Evolutionary conservation across 116 monocot species (phyloP), one percentile per base, ranked within the genome.

Genomic region (Trichopus zeylanicus): DNA sequence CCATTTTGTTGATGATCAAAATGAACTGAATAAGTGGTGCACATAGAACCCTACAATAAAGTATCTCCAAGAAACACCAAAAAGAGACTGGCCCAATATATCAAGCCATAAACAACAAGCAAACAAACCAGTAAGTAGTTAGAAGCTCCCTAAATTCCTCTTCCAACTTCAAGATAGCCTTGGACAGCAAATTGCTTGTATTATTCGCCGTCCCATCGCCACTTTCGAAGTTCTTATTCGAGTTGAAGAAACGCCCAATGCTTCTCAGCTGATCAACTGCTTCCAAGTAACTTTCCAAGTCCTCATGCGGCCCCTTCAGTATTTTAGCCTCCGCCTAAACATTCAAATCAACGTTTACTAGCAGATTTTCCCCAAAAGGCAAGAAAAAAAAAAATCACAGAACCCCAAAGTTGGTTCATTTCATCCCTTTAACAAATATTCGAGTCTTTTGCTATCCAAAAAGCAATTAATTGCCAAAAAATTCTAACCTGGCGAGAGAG

Each of bases 81-180:
- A n/a, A n/a, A n/a, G n/a, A n/a, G n/a, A n/a, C n/a, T n/a, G n/a
- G n/a, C n/a, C n/a, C n/a, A n/a, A n/a, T n/a, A n/a, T n/a, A n/a
- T n/a, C n/a, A n/a, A n/a, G n/a, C n/a, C n/a, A n/a, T n/a, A 42
- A 42, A 16, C 12, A 42, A 12, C 42, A 7, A 42, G 13, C 18
- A 42, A 42, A 73, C 67, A 59, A 52, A 80, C 93, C 93, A 88
- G 73, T 85, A 74, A 52, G 62, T 60, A 39, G 56, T 54, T 57
- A 93, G 60, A 29, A 89, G 69, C 60, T 71, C 80, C 66, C 37
- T 77, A 56, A 93, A 93, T 58, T 93, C 93, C 35, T 88, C 83
- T 46, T 93, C 93, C 31, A 93, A 59, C 64, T 85, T 93, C 34
- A 73, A 51, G 5, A 81, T 63, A 30, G 85, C 82, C 69, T 83